Evolutionary conservation across 176 grass and related monocot genomes (phyloP).

Genomic region (Ensete ventricosum): DNA sequence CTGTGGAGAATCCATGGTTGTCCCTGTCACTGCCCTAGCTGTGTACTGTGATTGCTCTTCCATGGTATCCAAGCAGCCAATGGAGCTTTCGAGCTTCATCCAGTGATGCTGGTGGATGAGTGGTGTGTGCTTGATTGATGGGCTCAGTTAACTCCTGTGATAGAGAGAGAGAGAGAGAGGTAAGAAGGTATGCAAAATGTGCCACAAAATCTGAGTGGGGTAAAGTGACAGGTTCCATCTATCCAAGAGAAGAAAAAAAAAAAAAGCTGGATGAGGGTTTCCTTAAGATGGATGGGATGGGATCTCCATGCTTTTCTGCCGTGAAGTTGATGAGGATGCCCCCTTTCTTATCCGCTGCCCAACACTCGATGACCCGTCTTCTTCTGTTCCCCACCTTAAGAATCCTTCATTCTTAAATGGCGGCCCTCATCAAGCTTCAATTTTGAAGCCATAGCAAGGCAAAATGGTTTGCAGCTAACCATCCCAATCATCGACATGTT

Average conservation of each 20-base stretch:
- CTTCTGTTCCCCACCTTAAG: too few species aligned
- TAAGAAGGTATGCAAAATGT: background rate
- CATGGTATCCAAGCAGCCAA: background rate
- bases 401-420: too few species aligned
- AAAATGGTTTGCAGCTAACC: too few species aligned
- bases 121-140: too few species aligned
- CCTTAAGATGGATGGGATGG: background rate
- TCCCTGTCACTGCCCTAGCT: background rate
- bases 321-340: background rate
- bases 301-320: too few species aligned
- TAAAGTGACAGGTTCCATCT: background rate
- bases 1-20: background rate
- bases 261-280: background rate
- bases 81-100: background rate
- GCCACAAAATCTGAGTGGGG: background rate
- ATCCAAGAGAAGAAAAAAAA: background rate
- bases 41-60: background rate
- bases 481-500: too few species aligned
- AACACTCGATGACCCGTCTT: too few species aligned
- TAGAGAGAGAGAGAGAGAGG: background rate
- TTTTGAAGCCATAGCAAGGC: too few species aligned
- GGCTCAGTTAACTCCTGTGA: too few species aligned
- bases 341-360: background rate
- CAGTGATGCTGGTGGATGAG: too few species aligned
- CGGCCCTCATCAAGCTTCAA: too few species aligned